These are phyloP conservation scores for Cystobasidiaceae sp. DNA, from an alignment of 1,284 basidiomycete species.

Conservation along the genomic window DNA sequence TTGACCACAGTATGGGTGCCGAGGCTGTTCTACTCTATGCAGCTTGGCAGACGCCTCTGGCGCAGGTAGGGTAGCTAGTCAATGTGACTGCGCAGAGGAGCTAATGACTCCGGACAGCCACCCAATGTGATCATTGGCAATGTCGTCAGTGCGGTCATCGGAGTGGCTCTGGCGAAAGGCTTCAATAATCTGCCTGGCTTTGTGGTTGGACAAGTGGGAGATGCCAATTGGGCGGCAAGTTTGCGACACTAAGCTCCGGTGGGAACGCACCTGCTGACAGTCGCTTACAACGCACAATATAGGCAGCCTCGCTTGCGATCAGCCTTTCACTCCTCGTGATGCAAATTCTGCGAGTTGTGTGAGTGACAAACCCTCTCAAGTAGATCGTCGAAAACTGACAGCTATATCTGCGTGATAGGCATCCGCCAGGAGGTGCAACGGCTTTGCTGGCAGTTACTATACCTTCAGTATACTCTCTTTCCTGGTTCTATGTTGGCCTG, in stretches of 20 bases:
- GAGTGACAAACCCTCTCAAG: too few species aligned
- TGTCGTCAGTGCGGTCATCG: conserved; percentile 38
- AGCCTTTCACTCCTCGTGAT: too few species aligned
- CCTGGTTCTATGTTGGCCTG: conserved; percentile 38
- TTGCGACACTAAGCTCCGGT: too few species aligned
- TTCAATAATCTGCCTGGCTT: conserved; percentile 36
- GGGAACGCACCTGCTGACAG: too few species aligned
- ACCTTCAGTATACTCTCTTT: conserved; percentile 29
- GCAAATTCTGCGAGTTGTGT: too few species aligned
- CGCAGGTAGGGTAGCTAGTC: conserved; percentile 19
- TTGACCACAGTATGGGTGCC: conserved; percentile 39
- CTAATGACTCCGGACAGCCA: conserved; percentile 27
- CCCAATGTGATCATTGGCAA: conserved; percentile 42
- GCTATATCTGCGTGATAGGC: too few species aligned
- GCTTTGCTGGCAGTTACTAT: conserved; percentile 39
- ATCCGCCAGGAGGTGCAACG: too few species aligned
- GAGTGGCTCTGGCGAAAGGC: conserved; percentile 38
- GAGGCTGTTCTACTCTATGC: conserved; percentile 43
- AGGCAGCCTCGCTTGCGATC: too few species aligned
- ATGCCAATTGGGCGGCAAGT: conserved; percentile 37
- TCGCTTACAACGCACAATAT: too few species aligned
- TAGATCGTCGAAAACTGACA: too few species aligned
- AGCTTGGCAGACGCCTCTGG: conserved; percentile 36
- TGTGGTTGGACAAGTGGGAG: conserved; percentile 33
- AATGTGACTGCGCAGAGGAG: too few species aligned